Base-by-base conservation (phyloP, 2,329 filamentous ascomycete genomes). In the Fusarium xyrophilum region DNA sequence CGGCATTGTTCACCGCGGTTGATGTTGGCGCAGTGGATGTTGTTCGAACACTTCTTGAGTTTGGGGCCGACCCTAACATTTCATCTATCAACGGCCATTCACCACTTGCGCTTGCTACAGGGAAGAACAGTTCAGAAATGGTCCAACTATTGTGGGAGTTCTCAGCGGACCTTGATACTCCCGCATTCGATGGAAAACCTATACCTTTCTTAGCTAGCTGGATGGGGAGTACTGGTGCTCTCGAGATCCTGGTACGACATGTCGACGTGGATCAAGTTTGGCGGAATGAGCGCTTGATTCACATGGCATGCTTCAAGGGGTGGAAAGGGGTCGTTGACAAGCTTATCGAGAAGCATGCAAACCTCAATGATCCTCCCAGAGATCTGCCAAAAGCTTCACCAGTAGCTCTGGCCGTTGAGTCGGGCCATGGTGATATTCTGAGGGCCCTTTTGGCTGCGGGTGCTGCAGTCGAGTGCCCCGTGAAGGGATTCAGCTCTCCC, bases 1-100 rank as follows among this genome's bases (percentile, higher is more conserved):
- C 69, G 5, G 65, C 69, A 9, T 58, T 70, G 21, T 69, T 62
- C 30, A 56, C 42, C 4, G 67, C 68, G 2, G 51, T 71, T 23
- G 35, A 68, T 28, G 40, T 57, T 19, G 58, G 56, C 7, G 62
- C 65, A 15, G 55, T 30, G 3, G 57, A 69, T 14, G 57, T 63
- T 21, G 63, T 63, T 38, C 50, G 53, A 28, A 40, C 54, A 9
- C 62, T 70, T 30, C 60, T 70, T 23, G 51, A 67, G 30, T 32
- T 60, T 12, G 69, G 69, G 2, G 69, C 65, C 11, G 50, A 71
- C n/a, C 56, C 57, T 7, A 51, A 69, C 21, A 60, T 67, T 21
- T n/a, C 33, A 33, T 51, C 55, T n/a, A 36, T 48, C 32, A 48
- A 35, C 15, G 67, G 68, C 6, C 36, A 60, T 13, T 67, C 66